Base-by-base conservation (phyloP, 495 filamentous ascomycete species). In the Clohesyomyces aquaticus region DNA sequence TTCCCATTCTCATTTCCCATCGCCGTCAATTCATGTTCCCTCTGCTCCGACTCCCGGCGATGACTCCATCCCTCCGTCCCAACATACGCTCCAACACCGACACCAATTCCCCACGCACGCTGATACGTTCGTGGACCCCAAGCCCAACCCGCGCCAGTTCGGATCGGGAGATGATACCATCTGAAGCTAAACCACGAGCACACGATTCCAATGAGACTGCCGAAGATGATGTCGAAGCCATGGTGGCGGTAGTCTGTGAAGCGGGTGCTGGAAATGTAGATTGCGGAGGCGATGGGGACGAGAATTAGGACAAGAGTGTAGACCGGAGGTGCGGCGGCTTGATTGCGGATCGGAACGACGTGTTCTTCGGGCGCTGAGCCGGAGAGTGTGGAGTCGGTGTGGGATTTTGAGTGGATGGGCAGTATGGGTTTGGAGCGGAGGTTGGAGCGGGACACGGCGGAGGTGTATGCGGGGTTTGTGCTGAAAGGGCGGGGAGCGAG, bases 171-270 rank as follows among this genome's bases (percentile, higher is more conserved):
- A 53, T 78, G 77, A 59, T 88, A 90, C 80, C 85, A 84, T 8
- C 82, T 75, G 74, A 88, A 88, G 0, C 77, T 78, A 27, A 87
- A 73, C 61, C 76, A 84, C 6, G 84, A 82, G 50, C 78, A 79
- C 18, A 78, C 65, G 3, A 86, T 75, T 0, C 87, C 87, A 56
- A 89, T 75, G 4, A 81, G 50, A 1, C 79, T 74, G 1, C 87
- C 87, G 60, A 77, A 82, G 2, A 90, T 71, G 53, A 89, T 79
- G 63, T 90, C 87, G 54, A 87, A 85, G 3, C 81, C 85, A 41
- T 85, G 81, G 61, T 90, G 87, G 6, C 82, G 75, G 67, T 77
- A 87, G 60, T 90, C 81, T 21, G 81, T 81, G 77, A 80, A 90
- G 9, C 87, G 81, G 11, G 87, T 86, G 8, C 77, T 76, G 12